These are phyloP conservation scores for Microsporum canis DNA, from an alignment of 2,329 filamentous ascomycete genomes.

Conservation along the genomic window DNA sequence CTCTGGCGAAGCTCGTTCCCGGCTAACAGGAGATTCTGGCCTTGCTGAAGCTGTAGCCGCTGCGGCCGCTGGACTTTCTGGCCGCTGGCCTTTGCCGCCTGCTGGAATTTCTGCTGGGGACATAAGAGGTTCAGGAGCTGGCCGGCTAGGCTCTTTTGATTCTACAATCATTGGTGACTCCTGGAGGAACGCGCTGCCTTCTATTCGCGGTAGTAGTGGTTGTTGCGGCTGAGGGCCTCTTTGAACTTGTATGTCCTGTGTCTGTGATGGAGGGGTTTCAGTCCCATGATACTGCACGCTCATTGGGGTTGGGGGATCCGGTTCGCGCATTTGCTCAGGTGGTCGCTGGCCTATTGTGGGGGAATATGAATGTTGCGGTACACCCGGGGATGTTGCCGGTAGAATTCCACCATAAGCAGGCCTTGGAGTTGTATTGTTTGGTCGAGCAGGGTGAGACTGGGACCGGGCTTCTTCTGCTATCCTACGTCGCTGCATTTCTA, in stretches of 20 bases:
- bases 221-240: constrained; percentile 9
- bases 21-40: not conserved
- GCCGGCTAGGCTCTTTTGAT: constrained; percentile 11
- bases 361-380: not conserved
- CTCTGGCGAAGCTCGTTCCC: not conserved
- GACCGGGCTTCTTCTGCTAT: not conserved
- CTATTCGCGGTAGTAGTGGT: constrained; percentile 3
- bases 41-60: not conserved
- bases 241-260: constrained; percentile 14
- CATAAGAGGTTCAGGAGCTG: constrained; percentile 9
- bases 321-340: not conserved
- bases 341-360: not conserved
- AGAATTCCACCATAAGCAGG: not conserved
- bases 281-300: constrained; percentile 4
- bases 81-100: constrained; percentile 9
- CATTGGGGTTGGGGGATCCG: not conserved
- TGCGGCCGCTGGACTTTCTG: not conserved
- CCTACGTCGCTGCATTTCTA: constrained; percentile 29
- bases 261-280: constrained; percentile 7
- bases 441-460: not conserved
- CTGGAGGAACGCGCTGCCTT: not conserved
- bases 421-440: not conserved
- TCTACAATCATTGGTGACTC: constrained; percentile 2
- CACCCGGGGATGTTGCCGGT: not conserved
- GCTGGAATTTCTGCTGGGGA: constrained; percentile 9